Percentiles rank a stretch among this genome's conserved stretches.
phyloP scores from a whole-genome alignment of 2,329 filamentous ascomycete species.

The Chrysosphaeria jannelii region DNA sequence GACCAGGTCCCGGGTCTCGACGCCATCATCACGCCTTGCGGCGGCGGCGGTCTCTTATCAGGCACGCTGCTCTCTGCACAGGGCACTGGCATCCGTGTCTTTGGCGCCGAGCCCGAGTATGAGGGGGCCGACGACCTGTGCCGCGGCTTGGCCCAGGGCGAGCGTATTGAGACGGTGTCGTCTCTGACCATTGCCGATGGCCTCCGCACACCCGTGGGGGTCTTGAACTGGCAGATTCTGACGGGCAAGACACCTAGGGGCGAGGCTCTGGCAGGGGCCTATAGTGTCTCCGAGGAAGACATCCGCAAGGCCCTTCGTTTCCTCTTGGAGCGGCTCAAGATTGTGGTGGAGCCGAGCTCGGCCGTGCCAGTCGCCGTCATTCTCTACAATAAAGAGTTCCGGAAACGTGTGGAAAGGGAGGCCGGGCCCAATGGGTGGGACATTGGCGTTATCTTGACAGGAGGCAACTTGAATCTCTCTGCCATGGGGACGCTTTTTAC shows the following conservation, averaged over 20 bases:
- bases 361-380: constrained; percentile 61
- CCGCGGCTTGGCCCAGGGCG: constrained; percentile 32
- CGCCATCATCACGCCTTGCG: constrained; percentile 55
- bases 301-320: constrained; percentile 49
- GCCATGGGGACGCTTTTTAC: constrained; percentile 20
- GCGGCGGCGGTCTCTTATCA: constrained; percentile 66
- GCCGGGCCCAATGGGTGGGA: constrained; percentile 47
- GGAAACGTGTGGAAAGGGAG: constrained; percentile 35
- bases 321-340: constrained; percentile 65
- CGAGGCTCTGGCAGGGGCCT: constrained; percentile 36
- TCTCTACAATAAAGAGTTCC: constrained; percentile 64
- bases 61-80: constrained; percentile 53
- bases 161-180: constrained; percentile 35
- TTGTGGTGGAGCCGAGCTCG: constrained; percentile 68
- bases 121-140: constrained; percentile 62
- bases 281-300: constrained; percentile 50
- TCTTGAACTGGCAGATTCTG: constrained; percentile 48
- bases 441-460: constrained; percentile 26
- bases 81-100: constrained; percentile 43
- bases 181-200: constrained; percentile 72
- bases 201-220: constrained; percentile 53
- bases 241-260: constrained; percentile 9
- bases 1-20: constrained; percentile 34
- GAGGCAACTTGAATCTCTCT: constrained; percentile 27
- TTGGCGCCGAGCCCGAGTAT: constrained; percentile 61